Conservation (phyloP, 768 basidiomycete species). For the Fomitopsis pulvina region DNA sequence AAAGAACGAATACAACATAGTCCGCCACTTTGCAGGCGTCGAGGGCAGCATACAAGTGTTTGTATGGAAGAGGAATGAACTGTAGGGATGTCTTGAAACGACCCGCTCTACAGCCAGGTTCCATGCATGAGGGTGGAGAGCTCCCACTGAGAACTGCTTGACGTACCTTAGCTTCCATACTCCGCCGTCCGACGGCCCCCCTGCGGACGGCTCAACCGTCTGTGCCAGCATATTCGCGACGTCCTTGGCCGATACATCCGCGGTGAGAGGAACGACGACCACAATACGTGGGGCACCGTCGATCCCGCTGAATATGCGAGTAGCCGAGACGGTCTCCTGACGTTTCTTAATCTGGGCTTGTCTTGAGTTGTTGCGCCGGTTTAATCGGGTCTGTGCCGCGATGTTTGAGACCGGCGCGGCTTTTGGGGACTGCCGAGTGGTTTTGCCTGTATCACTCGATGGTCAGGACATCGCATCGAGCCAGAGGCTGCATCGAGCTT, state of each 20-base stretch:
- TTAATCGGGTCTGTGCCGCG: conserved; percentile 64
- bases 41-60: conserved; percentile 66
- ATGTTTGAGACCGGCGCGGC: conserved; percentile 38
- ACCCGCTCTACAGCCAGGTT: conserved; percentile 51
- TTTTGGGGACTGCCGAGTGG: conserved; percentile 51
- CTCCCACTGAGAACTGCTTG: not conserved
- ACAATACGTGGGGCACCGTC: conserved; percentile 83
- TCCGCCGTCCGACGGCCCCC: conserved; percentile 46
- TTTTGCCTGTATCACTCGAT: conserved; percentile 39
- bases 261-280: conserved; percentile 77
- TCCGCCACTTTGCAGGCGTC: conserved; percentile 87
- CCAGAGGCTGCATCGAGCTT: not conserved
- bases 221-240: conserved; percentile 53
- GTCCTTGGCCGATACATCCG: conserved; percentile 48
- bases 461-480: not conserved
- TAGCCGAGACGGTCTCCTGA: conserved; percentile 56
- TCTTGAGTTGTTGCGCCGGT: conserved; percentile 80
- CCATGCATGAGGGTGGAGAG: not conserved
- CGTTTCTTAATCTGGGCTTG: conserved; percentile 75
- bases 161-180: conserved; percentile 65
- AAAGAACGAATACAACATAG: conserved; percentile 83
- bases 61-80: conserved; percentile 72
- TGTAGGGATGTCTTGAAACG: conserved; percentile 90
- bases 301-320: conserved; percentile 71
- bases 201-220: conserved; percentile 48